A percentile compares a stretch with the other conserved stretches of the same genome.
These are phyloP conservation scores for Colletotrichum tropicale DNA, from an alignment of 2,329 filamentous ascomycete genomes.

Conservation along the genomic window DNA sequence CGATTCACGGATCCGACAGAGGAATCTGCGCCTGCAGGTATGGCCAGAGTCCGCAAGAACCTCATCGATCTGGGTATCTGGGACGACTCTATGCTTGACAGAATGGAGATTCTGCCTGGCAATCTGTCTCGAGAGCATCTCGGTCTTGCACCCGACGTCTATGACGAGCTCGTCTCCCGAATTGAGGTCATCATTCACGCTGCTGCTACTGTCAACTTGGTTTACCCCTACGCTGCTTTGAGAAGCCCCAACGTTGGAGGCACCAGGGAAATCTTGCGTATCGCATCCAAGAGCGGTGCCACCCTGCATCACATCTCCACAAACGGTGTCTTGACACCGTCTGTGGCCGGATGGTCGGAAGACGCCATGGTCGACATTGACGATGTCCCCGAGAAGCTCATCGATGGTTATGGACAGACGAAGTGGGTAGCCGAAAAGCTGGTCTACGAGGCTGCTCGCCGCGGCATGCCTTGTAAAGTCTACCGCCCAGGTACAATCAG, in stretches of 20 bases:
- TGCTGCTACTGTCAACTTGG: conserved; percentile 78
- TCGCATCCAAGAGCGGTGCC: conserved; percentile 70
- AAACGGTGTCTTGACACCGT: conserved; percentile 78
- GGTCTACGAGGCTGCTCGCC: conserved; percentile 69
- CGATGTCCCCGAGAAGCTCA: conserved; percentile 70
- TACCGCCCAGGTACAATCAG: conserved; percentile 79
- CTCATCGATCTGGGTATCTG: conserved; percentile 80
- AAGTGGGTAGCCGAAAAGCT: conserved; percentile 84
- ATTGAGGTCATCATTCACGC: conserved; percentile 79
- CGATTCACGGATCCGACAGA: conserved; percentile 72
- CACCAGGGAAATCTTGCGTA: conserved; percentile 75
- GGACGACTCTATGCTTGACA: conserved; percentile 78
- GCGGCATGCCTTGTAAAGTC: conserved; percentile 73
- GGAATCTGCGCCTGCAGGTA: conserved; percentile 68
- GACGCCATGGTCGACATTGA: conserved; percentile 69
- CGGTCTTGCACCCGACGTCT: conserved; percentile 69
- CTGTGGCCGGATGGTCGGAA: conserved; percentile 73
- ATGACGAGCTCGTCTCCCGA: conserved; percentile 66
- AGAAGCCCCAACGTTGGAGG: conserved; percentile 78
- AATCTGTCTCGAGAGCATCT: conserved; percentile 73
- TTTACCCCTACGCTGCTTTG: conserved; percentile 81
- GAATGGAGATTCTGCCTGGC: conserved; percentile 76
- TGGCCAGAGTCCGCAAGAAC: conserved; percentile 76
- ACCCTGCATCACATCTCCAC: conserved; percentile 82
- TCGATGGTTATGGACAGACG: conserved; percentile 79